Evolutionary conservation across 1,284 basidiomycete genomes (phyloP).

Genomic region (Cystobasidiaceae sp.): DNA sequence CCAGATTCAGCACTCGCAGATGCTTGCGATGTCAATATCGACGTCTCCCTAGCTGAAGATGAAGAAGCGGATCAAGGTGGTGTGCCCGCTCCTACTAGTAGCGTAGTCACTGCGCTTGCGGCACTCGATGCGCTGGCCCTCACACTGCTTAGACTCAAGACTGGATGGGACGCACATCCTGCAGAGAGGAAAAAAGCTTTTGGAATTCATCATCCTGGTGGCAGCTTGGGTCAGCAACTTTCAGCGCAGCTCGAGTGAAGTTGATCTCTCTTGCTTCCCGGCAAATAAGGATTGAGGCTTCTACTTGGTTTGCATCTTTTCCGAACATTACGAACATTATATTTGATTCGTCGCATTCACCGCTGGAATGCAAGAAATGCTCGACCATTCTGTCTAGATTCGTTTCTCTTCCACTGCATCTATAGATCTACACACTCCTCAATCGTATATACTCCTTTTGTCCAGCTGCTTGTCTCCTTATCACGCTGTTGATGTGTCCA

Average conservation of each 20-base stretch:
- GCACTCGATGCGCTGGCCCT: constrained; percentile 48
- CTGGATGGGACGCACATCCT: constrained; percentile 39
- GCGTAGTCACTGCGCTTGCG: constrained; percentile 47
- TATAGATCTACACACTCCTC: too few species aligned
- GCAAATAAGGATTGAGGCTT: too few species aligned
- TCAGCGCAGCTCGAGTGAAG: neutral
- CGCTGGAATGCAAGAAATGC: too few species aligned
- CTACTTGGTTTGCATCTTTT: too few species aligned
- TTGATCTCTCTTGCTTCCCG: too few species aligned
- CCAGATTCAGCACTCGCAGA: constrained; percentile 43
- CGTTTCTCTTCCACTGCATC: too few species aligned
- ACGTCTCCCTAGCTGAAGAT: constrained; percentile 41
- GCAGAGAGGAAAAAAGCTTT: constrained; percentile 41
- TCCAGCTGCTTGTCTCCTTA: too few species aligned
- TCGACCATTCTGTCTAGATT: too few species aligned
- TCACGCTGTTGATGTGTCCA: too few species aligned
- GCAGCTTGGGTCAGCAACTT: constrained; percentile 42
- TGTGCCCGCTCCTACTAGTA: constrained; percentile 47
- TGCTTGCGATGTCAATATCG: constrained; percentile 45
- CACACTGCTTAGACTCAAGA: constrained; percentile 32
- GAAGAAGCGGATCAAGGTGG: constrained; percentile 41
- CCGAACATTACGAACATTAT: too few species aligned
- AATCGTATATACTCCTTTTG: too few species aligned
- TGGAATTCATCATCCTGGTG: constrained; percentile 47
- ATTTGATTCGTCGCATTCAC: too few species aligned